Base-by-base conservation (phyloP, 139 green algal species). In the Ettlia oleoabundans region DNA sequence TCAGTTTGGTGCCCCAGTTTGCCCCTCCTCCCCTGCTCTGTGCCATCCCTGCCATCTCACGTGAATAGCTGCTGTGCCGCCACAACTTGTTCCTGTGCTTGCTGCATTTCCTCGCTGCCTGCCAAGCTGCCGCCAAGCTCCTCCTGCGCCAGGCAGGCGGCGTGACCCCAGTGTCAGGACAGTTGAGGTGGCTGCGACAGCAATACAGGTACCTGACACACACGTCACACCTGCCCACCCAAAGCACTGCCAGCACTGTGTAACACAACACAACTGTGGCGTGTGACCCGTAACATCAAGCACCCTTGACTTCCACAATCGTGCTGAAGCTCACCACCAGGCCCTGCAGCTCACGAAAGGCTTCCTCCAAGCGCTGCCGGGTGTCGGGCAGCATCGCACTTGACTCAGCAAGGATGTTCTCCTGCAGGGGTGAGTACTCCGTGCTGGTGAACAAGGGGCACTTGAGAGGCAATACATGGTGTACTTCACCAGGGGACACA, bases 351-450 rank as follows among this genome's bases (percentile, higher is more conserved):
- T 97, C 93, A 40, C 73, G 55, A 35, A 96, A 53, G 10, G 92
- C 94, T 19, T 88, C 80, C 68, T 96, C 91, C 19, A 98, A 64
- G 7, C 94, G 87, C 65, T 95, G 85, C 63, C 89, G 70, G 0
- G 92, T 97, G 80, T 98, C 93, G 21, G 94, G 95, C 18, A 98
- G 89, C 93, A 98, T 98, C 81, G 94, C 94, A 8, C 82, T 79
- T 0, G 94, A 90, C 85, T 98, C 95, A 52, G 87, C 82, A n/a
- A 97, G 81, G 32, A 97, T 93, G 41, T 93, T 96, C 76, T 98
- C 95, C 94, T 98, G 90, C 82, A 69, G 13, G 5, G n/a, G n/a
- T n/a, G n/a, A n/a, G n/a, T n/a, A n/a, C n/a, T n/a, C n/a, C n/a
- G n/a, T n/a, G n/a, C n/a, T n/a, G n/a, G n/a, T n/a, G n/a, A n/a